Conservation (phyloP, 805 yeast genomes). For the Alloascoidea africana region DNA sequence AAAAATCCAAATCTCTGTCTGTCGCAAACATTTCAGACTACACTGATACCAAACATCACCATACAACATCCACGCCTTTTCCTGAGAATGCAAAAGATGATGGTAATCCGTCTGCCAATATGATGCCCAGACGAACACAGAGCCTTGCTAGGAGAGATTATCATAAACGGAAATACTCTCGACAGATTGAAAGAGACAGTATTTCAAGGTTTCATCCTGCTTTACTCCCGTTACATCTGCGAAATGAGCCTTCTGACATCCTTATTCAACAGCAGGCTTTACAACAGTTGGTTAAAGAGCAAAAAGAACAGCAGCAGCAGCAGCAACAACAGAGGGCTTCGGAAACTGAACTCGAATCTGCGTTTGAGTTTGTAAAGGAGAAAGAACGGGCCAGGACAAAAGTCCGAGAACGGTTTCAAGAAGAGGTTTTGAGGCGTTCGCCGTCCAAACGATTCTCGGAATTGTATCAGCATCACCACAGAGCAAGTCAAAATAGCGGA, state of each 20-base stretch:
- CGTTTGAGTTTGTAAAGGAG: too few relatives aligned
- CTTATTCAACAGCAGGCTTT: neutral
- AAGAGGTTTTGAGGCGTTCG: too few relatives aligned
- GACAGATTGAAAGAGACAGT: neutral
- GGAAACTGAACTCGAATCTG: too few relatives aligned
- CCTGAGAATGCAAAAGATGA: neutral
- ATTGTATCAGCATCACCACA: too few relatives aligned
- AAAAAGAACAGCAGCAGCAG: neutral
- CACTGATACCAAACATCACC: neutral
- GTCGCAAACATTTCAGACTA: neutral
- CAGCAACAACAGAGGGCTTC: too few relatives aligned
- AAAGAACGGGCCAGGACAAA: too few relatives aligned
- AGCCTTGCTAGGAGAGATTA: too few relatives aligned
- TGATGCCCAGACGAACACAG: too few relatives aligned
- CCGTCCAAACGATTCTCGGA: too few relatives aligned
- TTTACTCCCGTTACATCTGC: neutral
- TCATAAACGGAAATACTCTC: neutral
- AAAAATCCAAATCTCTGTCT: neutral
- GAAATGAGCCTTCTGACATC: neutral
- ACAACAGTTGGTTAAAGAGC: neutral
- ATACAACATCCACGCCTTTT: neutral
- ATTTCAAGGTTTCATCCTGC: slow-evolving; percentile 1
- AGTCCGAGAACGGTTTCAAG: too few relatives aligned
- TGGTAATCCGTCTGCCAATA: neutral
- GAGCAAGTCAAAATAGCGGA: too few relatives aligned